Conservation (phyloP, 768 basidiomycete species). For the Trametes elegans region DNA sequence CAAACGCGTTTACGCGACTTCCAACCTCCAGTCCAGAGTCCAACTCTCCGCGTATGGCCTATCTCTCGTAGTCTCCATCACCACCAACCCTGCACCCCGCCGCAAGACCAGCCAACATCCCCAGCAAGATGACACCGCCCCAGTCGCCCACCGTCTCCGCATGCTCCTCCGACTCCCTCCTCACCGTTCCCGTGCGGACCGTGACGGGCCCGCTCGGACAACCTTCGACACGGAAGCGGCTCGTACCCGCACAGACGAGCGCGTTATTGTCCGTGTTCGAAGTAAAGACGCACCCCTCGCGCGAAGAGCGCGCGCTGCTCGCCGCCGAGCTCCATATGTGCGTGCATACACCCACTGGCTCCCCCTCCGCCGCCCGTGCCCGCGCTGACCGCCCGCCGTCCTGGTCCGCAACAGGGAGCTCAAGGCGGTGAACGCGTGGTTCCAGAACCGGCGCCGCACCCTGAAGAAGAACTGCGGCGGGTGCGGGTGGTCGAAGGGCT, state of each 20-base stretch:
- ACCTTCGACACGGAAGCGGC: conserved; percentile 26
- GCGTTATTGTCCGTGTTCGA: conserved; percentile 37
- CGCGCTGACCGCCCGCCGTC: background rate
- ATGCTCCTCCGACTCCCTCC: conserved; percentile 9
- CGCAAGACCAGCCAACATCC: background rate
- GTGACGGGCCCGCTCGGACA: background rate
- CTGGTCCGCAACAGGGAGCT: conserved; percentile 41
- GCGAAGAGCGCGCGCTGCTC: conserved; percentile 40
- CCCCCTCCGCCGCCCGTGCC: no score
- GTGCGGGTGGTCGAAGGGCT: conserved; percentile 20
- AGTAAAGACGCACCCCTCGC: conserved; percentile 38
- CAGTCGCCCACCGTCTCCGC: conserved; percentile 9
- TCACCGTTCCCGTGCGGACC: conserved; percentile 1
- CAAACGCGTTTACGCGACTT: conserved; percentile 4
- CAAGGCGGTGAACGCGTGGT: conserved; percentile 68
- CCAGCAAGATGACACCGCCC: conserved; percentile 6
- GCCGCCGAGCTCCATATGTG: conserved; percentile 41
- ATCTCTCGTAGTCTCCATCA: conserved; percentile 4
- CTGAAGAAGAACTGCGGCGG: conserved; percentile 34
- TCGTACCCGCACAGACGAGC: conserved; percentile 32
- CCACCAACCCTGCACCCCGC: background rate
- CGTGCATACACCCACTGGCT: conserved; percentile 7
- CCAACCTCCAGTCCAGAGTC: background rate
- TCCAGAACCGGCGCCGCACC: conserved; percentile 77
- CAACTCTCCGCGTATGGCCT: conserved; percentile 10